Evolutionary conservation across 2,329 filamentous ascomycete species (phyloP).

Genomic region (Amesomyces nigricolor): DNA sequence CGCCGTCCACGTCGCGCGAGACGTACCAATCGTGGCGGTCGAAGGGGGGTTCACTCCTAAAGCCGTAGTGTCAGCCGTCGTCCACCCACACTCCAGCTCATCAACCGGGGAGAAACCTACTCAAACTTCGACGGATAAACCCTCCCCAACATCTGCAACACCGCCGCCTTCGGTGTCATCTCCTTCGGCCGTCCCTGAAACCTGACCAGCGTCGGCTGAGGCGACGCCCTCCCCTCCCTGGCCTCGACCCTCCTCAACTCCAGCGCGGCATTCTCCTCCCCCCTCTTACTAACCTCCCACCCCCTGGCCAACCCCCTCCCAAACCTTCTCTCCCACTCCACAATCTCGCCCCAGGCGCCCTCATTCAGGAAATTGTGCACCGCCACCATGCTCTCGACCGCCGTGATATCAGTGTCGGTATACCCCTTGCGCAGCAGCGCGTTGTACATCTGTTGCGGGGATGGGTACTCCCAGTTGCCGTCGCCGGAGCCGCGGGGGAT

Average conservation of each 20-base stretch:
- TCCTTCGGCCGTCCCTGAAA: slow-evolving; percentile 90
- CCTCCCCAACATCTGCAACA: slow-evolving; percentile 73
- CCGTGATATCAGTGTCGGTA: slow-evolving; percentile 86
- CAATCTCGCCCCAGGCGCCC: slow-evolving; percentile 92
- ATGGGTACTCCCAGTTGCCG: slow-evolving; percentile 94
- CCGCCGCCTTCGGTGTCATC: slow-evolving; percentile 82
- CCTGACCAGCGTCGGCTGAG: slow-evolving; percentile 67
- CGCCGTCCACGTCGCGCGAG: slow-evolving; percentile 61
- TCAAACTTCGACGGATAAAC: slow-evolving; percentile 74
- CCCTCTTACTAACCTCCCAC: slow-evolving; percentile 67
- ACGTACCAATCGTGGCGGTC: slow-evolving; percentile 98
- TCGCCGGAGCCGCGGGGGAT: slow-evolving; percentile 80
- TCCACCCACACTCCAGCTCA: no score
- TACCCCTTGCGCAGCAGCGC: slow-evolving; percentile 94
- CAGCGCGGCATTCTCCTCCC: slow-evolving; percentile 55
- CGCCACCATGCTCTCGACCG: slow-evolving; percentile 93
- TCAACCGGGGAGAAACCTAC: slow-evolving; percentile 51
- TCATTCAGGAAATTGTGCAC: slow-evolving; percentile 99
- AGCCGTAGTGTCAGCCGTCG: background rate
- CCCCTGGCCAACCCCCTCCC: slow-evolving; percentile 64
- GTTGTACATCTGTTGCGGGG: slow-evolving; percentile 99
- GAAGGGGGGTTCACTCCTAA: slow-evolving; percentile 76
- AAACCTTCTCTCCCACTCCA: slow-evolving; percentile 89
- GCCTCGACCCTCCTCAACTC: slow-evolving; percentile 36
- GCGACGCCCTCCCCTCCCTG: slow-evolving; percentile 43